These are phyloP conservation scores for Pachyrhizus erosus DNA, from an alignment of 306 rosid species.

Conservation along the genomic window DNA sequence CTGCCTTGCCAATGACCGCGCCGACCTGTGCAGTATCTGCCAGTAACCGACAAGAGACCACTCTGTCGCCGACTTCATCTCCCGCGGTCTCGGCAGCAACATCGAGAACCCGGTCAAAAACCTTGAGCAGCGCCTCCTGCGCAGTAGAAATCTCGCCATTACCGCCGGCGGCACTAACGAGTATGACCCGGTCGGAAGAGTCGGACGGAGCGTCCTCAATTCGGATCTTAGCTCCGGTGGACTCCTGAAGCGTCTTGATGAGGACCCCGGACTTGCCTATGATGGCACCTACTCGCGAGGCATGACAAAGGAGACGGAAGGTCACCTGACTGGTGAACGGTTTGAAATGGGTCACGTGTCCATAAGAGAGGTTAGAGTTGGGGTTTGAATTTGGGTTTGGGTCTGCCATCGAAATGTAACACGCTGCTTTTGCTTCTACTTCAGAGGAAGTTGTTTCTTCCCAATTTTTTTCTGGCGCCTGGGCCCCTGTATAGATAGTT, in stretches of 20 bases:
- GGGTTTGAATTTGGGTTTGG: background rate
- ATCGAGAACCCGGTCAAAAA: conserved; percentile 81
- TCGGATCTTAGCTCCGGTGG: conserved; percentile 79
- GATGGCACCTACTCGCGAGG: conserved; percentile 85
- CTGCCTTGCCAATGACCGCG: conserved; percentile 89
- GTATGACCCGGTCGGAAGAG: conserved; percentile 70
- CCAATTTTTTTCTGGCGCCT: background rate
- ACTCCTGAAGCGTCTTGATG: conserved; percentile 77
- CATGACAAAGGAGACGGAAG: conserved; percentile 94
- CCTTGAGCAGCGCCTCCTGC: conserved; percentile 83
- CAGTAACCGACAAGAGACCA: conserved; percentile 80
- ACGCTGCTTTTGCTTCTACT: background rate
- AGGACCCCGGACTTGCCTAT: conserved; percentile 82
- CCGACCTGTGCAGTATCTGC: conserved; percentile 68
- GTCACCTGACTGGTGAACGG: conserved; percentile 54
- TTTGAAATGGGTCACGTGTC: conserved; percentile 54
- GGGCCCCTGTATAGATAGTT: too few species aligned
- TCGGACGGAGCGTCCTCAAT: conserved; percentile 70
- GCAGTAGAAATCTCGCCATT: conserved; percentile 54
- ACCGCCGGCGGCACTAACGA: conserved; percentile 40
- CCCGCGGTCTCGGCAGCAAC: conserved; percentile 85
- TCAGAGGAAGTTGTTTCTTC: background rate
- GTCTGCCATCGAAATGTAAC: conserved; percentile 39
- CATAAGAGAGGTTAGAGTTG: conserved; percentile 21
- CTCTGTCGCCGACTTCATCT: conserved; percentile 51